A percentile compares a stretch with the other conserved stretches of the same genome.
These are phyloP conservation scores for Cenococcum geophilum DNA, from an alignment of 495 filamentous ascomycete genomes.

Conservation along the genomic window DNA sequence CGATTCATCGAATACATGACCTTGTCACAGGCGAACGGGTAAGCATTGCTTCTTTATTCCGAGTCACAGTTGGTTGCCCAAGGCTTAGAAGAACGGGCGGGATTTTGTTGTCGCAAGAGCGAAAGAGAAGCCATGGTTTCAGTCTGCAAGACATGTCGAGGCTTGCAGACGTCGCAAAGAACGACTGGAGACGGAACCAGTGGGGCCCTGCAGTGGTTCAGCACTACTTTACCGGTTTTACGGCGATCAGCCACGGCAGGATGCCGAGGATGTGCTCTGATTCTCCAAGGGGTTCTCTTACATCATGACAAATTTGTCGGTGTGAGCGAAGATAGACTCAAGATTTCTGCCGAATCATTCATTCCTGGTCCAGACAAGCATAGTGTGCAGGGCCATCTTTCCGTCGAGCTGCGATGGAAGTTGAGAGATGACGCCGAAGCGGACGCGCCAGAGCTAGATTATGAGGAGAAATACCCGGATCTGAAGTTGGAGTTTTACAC, in stretches of 20 bases:
- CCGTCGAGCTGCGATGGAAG: constrained; percentile 26
- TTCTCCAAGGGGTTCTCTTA: constrained; percentile 24
- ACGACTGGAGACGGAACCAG: constrained; percentile 4
- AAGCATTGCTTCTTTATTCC: not conserved
- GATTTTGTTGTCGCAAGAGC: constrained; percentile 9
- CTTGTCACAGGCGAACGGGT: no score
- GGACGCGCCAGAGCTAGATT: constrained; percentile 8
- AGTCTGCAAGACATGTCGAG: constrained; percentile 24
- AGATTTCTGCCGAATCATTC: constrained; percentile 21
- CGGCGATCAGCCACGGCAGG: constrained; percentile 20
- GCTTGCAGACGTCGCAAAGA: constrained; percentile 20
- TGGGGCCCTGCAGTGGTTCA: constrained; percentile 18
- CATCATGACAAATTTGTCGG: constrained; percentile 24
- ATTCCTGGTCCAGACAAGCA: not conserved
- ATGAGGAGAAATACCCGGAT: constrained; percentile 23
- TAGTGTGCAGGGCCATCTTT: constrained; percentile 23
- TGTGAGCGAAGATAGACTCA: constrained; percentile 17
- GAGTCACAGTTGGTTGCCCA: not conserved
- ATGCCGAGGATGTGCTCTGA: constrained; percentile 27
- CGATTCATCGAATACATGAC: no score
- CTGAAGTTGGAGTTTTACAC: constrained; percentile 28
- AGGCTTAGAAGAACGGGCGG: not conserved
- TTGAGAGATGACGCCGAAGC: not conserved
- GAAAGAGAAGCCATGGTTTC: constrained; percentile 20
- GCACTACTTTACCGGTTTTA: constrained; percentile 19